Conservation (phyloP, 805 yeast genomes). For the Clavispora santaluciae region DNA sequence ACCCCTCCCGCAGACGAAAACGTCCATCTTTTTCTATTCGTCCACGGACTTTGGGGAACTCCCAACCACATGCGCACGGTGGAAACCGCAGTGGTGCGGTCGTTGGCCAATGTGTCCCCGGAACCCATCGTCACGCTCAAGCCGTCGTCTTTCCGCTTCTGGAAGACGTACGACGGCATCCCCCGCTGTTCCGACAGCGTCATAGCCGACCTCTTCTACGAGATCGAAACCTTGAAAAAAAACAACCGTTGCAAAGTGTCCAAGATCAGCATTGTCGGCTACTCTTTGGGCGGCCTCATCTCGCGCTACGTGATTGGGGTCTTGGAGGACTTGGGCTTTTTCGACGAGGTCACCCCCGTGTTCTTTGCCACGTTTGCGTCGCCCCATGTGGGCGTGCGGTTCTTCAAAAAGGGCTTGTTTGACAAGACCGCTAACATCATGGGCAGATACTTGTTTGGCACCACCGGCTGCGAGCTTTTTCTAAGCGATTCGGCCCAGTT, state of each 20-base stretch:
- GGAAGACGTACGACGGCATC: constrained; percentile 43
- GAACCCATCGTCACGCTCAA: constrained; percentile 31
- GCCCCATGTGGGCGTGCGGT: constrained; percentile 59
- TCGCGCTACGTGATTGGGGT: constrained; percentile 79
- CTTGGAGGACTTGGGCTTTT: constrained; percentile 47
- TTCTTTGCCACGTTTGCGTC: constrained; percentile 48
- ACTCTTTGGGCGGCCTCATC: constrained; percentile 85
- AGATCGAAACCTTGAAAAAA: constrained; percentile 33
- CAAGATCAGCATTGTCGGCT: constrained; percentile 78
- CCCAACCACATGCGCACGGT: constrained; percentile 62
- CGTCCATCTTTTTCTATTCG: constrained; percentile 36
- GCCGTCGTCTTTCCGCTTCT: constrained; percentile 38
- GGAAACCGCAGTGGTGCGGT: constrained; percentile 38
- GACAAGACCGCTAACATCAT: constrained; percentile 28
- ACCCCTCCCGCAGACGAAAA: not conserved
- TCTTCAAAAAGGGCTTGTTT: constrained; percentile 28
- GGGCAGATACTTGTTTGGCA: constrained; percentile 35
- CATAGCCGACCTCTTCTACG: constrained; percentile 34
- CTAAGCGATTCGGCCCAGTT: constrained; percentile 38
- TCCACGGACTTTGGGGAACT: constrained; percentile 69
- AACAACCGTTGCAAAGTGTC: constrained; percentile 37
- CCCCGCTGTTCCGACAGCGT: constrained; percentile 31
- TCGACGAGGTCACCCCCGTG: constrained; percentile 51
- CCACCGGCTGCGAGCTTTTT: constrained; percentile 34
- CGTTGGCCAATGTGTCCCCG: constrained; percentile 19